Evolutionary conservation across 805 yeast genomes (phyloP), one percentile per base, ranked within the genome.

Genomic region (Barnettozyma botsteinii): DNA sequence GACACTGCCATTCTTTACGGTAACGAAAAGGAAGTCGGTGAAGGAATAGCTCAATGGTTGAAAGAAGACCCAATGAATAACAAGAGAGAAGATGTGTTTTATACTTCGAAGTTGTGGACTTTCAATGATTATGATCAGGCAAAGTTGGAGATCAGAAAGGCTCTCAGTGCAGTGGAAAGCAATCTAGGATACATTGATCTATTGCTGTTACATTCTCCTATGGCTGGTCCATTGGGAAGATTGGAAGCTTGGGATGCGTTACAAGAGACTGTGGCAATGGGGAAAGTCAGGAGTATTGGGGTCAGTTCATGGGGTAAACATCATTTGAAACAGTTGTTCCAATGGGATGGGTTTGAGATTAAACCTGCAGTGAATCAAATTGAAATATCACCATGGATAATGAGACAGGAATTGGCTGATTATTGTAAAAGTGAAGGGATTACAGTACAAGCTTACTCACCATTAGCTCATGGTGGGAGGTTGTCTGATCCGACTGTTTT

Each of bases 321-420:
- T 3, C 87, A 80, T 57, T 60, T 85, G n/a, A 72, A 78, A 42
- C 81, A 81, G 55, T 59, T 85, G 33, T 65, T 81, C 33, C 52
- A 75, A 24, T 77, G 85, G 83, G 72, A 71, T 3, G 76, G 69
- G 1, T 55, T 74, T 45, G 72, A 61, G 45, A 57, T 73, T 42
- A 68, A 69, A 45, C 89, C 95, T 0, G 85, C 80, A 0, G 81
- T 84, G 31, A 81, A 86, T 59, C 95, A 87, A 58, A 75, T 86
- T 53, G 73, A 68, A 46, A 63, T 72, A 41, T 74, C 72, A 48
- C 78, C 79, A 18, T 74, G 76, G 75, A 59, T 67, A 47, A 60
- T 56, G 49, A 63, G 65, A 44, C 50, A 51, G 18, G 64, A 64
- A 40, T 52, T 79, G 41, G 64, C 67, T 24, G 62, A 66, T 23